A percentile compares a stretch with the other conserved stretches of the same genome.
phyloP scores from a whole-genome alignment of 495 filamentous ascomycete species.

The Penicillium robsamsonii region DNA sequence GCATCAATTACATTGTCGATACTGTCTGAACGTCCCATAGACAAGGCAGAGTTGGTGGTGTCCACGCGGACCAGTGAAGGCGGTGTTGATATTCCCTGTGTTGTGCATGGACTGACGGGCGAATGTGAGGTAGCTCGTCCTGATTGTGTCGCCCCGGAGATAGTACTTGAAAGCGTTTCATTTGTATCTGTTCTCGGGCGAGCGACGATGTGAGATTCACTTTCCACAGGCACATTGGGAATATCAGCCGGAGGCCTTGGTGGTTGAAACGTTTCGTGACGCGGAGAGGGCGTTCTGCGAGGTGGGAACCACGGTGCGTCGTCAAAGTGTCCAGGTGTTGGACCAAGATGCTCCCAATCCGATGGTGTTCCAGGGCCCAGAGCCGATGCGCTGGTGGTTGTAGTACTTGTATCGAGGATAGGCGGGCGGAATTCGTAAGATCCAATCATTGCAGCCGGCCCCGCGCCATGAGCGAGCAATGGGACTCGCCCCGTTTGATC shows the following conservation, averaged over 20 bases:
- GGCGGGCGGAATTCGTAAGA: constrained; percentile 18
- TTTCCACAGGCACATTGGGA: background rate
- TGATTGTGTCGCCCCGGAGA: background rate
- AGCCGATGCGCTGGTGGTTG: constrained; percentile 38
- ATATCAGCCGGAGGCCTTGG: constrained; percentile 16
- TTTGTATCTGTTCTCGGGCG: constrained; percentile 12
- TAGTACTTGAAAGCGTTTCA: background rate
- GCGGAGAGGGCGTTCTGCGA: constrained; percentile 16
- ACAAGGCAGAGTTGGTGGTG: constrained; percentile 28
- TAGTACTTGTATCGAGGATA: constrained; percentile 16
- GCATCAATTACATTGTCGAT: constrained; percentile 48
- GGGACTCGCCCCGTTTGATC: constrained; percentile 16
- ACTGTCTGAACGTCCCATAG: constrained; percentile 32
- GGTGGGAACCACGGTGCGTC: constrained; percentile 31
- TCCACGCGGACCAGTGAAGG: constrained; percentile 28
- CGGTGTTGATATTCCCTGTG: constrained; percentile 16
- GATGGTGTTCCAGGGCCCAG: constrained; percentile 54
- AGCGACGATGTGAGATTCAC: background rate
- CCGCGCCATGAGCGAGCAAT: constrained; percentile 20
- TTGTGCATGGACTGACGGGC: constrained; percentile 28
- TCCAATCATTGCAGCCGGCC: constrained; percentile 20
- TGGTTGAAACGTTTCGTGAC: constrained; percentile 11
- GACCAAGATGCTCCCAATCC: constrained; percentile 59
- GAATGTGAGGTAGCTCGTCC: constrained; percentile 16
- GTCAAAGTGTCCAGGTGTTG: constrained; percentile 34